A percentile compares a stretch with the other conserved stretches of the same genome.
These are phyloP conservation scores for Penicillium vulpinum DNA, from an alignment of 2,329 filamentous ascomycete genomes.

Conservation along the genomic window DNA sequence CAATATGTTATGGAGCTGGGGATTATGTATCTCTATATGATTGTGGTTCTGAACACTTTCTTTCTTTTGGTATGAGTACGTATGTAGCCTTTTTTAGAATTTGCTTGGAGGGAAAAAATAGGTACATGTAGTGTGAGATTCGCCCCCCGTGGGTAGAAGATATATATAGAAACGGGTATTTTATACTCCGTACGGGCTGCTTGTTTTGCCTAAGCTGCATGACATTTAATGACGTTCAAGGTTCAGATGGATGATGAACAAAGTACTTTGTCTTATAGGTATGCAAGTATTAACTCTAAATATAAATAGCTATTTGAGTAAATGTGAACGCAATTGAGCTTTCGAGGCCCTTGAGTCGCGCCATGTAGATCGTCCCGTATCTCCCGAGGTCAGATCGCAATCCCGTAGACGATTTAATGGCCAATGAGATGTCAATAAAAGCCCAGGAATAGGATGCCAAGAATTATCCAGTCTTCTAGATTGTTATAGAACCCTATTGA, in stretches of 20 bases:
- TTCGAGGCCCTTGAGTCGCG: background rate
- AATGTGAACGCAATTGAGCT: background rate
- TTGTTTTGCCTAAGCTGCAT: background rate
- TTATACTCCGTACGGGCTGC: background rate
- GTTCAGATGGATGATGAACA: background rate
- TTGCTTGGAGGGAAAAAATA: background rate
- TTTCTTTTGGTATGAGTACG: background rate
- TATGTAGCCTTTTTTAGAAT: background rate
- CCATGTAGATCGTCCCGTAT: constrained; percentile 8
- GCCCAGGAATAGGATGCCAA: background rate
- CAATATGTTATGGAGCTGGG: background rate
- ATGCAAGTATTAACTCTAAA: background rate
- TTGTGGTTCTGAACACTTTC: background rate
- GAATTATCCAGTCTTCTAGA: background rate
- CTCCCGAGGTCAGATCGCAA: constrained; percentile 1
- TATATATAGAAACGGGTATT: constrained; percentile 4
- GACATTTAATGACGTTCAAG: background rate
- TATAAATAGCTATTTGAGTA: background rate
- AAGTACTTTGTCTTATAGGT: background rate
- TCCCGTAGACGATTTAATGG: background rate
- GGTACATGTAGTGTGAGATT: background rate
- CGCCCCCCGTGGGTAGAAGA: background rate
- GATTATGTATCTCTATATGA: background rate
- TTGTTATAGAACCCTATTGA: background rate
- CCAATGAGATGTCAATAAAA: constrained; percentile 3